A percentile compares a stretch with the other conserved stretches of the same genome.
Conservation (phyloP, 2,329 filamentous ascomycete species). For the Apiospora koreana region DNA sequence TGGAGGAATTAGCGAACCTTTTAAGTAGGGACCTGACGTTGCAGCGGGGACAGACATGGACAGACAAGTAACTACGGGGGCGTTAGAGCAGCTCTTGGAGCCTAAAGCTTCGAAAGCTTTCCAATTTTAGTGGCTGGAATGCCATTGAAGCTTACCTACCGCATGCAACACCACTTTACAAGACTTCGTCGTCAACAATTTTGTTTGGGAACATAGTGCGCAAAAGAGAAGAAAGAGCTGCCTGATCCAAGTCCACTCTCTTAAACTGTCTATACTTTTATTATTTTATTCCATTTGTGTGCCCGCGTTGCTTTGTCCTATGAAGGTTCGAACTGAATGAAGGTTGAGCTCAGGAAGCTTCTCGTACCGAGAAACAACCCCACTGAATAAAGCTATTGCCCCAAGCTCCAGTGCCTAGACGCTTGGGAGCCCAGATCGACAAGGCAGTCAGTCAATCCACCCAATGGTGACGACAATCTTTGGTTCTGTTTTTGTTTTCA, state of each 20-base stretch:
- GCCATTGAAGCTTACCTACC: not conserved
- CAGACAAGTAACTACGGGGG: too few species aligned
- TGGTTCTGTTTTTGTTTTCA: not conserved
- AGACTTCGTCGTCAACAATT: not conserved
- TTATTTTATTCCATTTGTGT: too few species aligned
- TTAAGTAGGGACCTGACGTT: not conserved
- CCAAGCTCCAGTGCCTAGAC: slow-evolving; percentile 5
- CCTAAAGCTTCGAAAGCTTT: not conserved
- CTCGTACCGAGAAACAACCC: not conserved
- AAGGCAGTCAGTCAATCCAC: not conserved
- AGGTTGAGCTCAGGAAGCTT: not conserved
- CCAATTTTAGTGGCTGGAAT: not conserved
- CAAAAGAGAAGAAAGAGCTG: too few species aligned
- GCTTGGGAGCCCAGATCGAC: not conserved
- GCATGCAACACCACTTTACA: too few species aligned
- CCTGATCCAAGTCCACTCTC: too few species aligned
- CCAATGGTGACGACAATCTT: not conserved
- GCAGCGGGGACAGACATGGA: not conserved
- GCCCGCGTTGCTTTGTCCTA: too few species aligned
- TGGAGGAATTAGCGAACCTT: not conserved
- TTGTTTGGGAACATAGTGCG: too few species aligned
- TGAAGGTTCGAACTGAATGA: not conserved
- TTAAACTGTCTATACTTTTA: too few species aligned
- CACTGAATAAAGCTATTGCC: slow-evolving; percentile 4
- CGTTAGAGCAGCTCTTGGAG: not conserved